These are phyloP conservation scores for Glycine tomentella DNA, from an alignment of 306 rosid species.

Conservation along the genomic window DNA sequence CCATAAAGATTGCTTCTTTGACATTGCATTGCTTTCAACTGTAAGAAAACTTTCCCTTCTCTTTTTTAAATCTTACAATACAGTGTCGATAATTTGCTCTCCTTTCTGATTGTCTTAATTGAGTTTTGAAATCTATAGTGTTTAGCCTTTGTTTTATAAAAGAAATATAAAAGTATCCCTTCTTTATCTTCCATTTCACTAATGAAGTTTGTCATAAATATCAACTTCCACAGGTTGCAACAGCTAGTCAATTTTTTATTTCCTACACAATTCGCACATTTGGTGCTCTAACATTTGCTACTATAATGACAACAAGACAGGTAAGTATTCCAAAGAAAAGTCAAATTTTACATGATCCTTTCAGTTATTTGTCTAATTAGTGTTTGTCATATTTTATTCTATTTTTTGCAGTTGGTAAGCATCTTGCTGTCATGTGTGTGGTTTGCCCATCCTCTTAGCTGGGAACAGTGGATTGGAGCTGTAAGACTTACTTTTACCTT, in stretches of 20 bases:
- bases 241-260: constrained; percentile 41
- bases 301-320: constrained; percentile 41
- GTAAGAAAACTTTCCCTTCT: constrained; percentile 20
- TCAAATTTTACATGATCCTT: constrained; percentile 2
- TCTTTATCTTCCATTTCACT: constrained; percentile 17
- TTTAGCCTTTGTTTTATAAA: background rate
- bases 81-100: constrained; percentile 6
- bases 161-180: background rate
- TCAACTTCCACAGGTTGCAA: constrained; percentile 34
- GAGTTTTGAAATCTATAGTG: background rate
- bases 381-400: constrained; percentile 33
- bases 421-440: constrained; percentile 78
- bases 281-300: constrained; percentile 39
- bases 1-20: constrained; percentile 34
- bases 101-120: background rate
- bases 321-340: constrained; percentile 17
- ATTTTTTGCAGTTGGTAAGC: constrained; percentile 69
- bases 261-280: constrained; percentile 41
- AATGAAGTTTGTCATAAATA: background rate
- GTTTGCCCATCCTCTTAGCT: constrained; percentile 84
- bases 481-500: constrained; percentile 58
- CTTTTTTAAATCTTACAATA: background rate
- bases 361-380: background rate
- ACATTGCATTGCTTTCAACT: constrained; percentile 25
- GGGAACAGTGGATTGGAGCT: constrained; percentile 80